Conservation (phyloP, 768 basidiomycete genomes). For the Boletus rex-veris region DNA sequence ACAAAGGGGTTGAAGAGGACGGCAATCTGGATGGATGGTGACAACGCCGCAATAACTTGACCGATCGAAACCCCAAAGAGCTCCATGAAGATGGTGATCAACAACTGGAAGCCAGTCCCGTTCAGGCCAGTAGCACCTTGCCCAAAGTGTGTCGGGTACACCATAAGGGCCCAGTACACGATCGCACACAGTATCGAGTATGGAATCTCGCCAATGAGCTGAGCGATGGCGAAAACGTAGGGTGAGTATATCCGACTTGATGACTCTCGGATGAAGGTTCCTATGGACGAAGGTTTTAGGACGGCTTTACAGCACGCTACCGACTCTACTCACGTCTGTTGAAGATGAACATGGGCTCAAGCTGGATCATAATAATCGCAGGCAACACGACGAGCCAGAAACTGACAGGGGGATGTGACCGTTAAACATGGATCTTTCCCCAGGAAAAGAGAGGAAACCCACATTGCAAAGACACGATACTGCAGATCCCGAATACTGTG, state of each 20-base stretch:
- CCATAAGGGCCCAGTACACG: conserved; percentile 75
- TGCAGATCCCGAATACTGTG: conserved; percentile 63
- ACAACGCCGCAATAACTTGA: conserved; percentile 70
- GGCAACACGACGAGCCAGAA: conserved; percentile 69
- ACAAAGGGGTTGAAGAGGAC: conserved; percentile 81
- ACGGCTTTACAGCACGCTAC: conserved; percentile 17
- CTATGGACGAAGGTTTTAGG: conserved; percentile 16
- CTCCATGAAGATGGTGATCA: conserved; percentile 70
- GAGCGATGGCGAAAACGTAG: conserved; percentile 79
- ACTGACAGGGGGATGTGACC: conserved; percentile 27
- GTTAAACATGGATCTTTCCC: neutral
- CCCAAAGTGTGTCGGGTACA: conserved; percentile 67
- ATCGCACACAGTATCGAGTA: conserved; percentile 67
- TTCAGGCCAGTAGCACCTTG: conserved; percentile 56
- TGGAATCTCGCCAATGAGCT: conserved; percentile 78
- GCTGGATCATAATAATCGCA: conserved; percentile 67
- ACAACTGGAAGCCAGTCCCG: conserved; percentile 69
- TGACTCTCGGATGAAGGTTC: conserved; percentile 52
- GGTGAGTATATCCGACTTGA: conserved; percentile 85
- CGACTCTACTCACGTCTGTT: conserved; percentile 45
- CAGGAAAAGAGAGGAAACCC: conserved; percentile 22
- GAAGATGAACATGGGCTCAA: conserved; percentile 76
- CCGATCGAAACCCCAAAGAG: conserved; percentile 71
- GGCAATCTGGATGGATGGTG: conserved; percentile 74
- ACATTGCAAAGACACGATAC: conserved; percentile 80